phyloP scores from a whole-genome alignment of 495 filamentous ascomycete genomes.

The Penicillium daleae region DNA sequence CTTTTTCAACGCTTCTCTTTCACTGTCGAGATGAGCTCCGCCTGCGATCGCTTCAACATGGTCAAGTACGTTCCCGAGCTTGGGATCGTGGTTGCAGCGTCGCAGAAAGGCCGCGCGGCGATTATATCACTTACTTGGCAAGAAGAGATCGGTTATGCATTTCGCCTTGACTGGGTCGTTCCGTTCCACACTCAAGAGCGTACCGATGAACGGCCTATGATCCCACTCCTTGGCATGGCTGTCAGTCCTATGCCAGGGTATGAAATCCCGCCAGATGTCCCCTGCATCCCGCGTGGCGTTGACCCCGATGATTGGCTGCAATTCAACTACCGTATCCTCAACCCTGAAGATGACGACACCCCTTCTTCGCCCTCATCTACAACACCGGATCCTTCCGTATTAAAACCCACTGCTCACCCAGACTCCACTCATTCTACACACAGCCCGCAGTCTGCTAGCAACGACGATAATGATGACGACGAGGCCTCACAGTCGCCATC shows the following conservation, averaged over 20 bases:
- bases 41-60: slow-evolving; percentile 76
- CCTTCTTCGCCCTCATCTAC: slow-evolving; percentile 8
- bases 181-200: slow-evolving; percentile 55
- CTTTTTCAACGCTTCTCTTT: slow-evolving; percentile 49
- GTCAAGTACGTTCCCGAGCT: slow-evolving; percentile 75
- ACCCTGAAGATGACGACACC: slow-evolving; percentile 21
- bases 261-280: slow-evolving; percentile 45
- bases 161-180: slow-evolving; percentile 61
- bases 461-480: background rate
- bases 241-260: slow-evolving; percentile 67
- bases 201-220: slow-evolving; percentile 43
- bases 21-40: slow-evolving; percentile 39
- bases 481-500: background rate
- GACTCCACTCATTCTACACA: background rate
- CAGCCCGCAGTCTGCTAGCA: background rate
- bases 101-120: slow-evolving; percentile 73
- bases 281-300: slow-evolving; percentile 36
- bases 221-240: slow-evolving; percentile 57
- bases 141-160: slow-evolving; percentile 39
- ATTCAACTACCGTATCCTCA: slow-evolving; percentile 41
- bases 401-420: background rate
- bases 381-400: background rate
- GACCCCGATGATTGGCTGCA: slow-evolving; percentile 31
- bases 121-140: slow-evolving; percentile 70
- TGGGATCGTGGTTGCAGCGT: slow-evolving; percentile 73